phyloP scores from a whole-genome alignment of 805 yeast genomes.

The Suhomyces vadensis region DNA sequence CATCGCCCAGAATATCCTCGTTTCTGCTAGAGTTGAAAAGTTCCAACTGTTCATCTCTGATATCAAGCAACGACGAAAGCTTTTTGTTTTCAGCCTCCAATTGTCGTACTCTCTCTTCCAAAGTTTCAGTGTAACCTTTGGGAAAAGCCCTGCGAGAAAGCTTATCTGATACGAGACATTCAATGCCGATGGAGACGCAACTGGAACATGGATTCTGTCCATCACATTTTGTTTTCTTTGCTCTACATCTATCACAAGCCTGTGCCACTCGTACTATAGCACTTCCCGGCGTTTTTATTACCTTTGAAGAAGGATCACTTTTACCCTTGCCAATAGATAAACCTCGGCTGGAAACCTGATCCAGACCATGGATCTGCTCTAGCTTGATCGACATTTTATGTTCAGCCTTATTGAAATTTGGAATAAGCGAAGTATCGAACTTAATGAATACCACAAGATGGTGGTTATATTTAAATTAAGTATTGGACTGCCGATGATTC shows the following conservation, averaged over 20 bases:
- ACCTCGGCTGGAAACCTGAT: no score
- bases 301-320: constrained; percentile 28
- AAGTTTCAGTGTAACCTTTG: constrained; percentile 85
- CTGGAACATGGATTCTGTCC: constrained; percentile 78
- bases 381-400: no score
- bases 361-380: no score
- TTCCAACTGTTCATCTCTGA: constrained; percentile 64
- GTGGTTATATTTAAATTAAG: no score
- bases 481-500: no score
- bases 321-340: background rate
- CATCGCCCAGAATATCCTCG: background rate
- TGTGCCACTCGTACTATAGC: constrained; percentile 75
- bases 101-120: constrained; percentile 86
- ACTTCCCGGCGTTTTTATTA: constrained; percentile 70
- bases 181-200: constrained; percentile 82
- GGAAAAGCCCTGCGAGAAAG: constrained; percentile 87
- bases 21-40: constrained; percentile 17
- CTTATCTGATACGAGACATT: constrained; percentile 85
- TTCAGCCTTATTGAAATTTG: no score
- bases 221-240: constrained; percentile 77
- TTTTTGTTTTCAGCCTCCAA: constrained; percentile 78
- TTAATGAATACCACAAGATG: no score
- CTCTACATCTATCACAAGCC: constrained; percentile 88
- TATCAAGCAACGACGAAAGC: constrained; percentile 59
- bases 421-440: no score